Base-by-base conservation (phyloP, 805 yeast species). In the Wickerhamomyces ciferrii region DNA sequence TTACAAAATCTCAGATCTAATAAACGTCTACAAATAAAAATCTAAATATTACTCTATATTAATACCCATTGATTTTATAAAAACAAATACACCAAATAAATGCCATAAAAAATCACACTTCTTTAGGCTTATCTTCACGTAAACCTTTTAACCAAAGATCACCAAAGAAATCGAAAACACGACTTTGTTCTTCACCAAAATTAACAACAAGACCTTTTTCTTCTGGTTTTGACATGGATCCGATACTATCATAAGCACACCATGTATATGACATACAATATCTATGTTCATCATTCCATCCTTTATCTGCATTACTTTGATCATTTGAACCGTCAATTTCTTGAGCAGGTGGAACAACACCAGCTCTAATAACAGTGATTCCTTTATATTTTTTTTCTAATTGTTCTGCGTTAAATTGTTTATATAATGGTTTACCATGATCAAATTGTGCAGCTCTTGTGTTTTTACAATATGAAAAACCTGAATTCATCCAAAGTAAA, bases 401-500 rank as follows among this genome's bases (percentile, higher is more conserved):
- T 18, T 54, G 54, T 7, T 55, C 58, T n/a, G 56, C 48, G 14
- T 56, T 56, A 29, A 62, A 49, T 19, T 53, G 56, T 31, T 59
- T 59, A 39, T 62, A 67, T 41, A 63, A 52, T 37, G 71, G 73
- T 25, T 65, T 58, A n/a, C 63, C 61, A 40, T 52, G 68, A 48
- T 78, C 74, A 15, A 53, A 49, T 17, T 48, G 53, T 1, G 71
- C 74, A 25, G 66, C 56, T 10, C 54, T 48, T 3, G 50, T 44
- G 31, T 73, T 66, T 52, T 78, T 78, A 62, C 90, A 84, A 43
- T 71, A 76, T 42, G 72, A 68, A 59, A 83, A 73, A 0, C 92
- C 92, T 17, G 88, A 84, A 55, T 84, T 84, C 41, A 83, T 71
- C 89, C 90, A 84, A 4, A 82, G 55, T 42, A 72, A 55, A 1